These are phyloP conservation scores for Trypanosoma boissoni DNA, from an alignment of 208 protist genomes.

Conservation along the genomic window DNA sequence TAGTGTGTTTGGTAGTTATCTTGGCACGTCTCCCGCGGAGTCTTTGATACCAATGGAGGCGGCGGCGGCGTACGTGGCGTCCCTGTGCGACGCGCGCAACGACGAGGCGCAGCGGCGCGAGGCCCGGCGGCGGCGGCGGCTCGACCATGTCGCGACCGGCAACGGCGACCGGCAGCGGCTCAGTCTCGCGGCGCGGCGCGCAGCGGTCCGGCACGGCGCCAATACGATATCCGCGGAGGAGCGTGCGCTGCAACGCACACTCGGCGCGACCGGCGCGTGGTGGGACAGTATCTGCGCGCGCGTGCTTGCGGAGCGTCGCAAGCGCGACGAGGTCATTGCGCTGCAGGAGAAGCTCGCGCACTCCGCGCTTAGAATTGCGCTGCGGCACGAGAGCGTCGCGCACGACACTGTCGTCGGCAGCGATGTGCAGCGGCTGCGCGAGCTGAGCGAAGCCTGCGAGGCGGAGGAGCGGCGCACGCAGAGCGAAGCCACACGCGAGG, in stretches of 20 bases:
- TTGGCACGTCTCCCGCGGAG: not conserved
- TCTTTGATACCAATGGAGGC: constrained; percentile 46
- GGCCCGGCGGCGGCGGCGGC: constrained; percentile 34
- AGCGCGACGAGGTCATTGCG: constrained; percentile 40
- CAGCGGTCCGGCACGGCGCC: constrained; percentile 26
- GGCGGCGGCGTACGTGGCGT: constrained; percentile 32
- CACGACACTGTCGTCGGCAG: constrained; percentile 41
- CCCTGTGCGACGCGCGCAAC: constrained; percentile 25
- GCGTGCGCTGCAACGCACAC: constrained; percentile 41
- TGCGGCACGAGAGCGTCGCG: constrained; percentile 45
- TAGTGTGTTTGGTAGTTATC: not conserved
- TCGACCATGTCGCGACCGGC: constrained; percentile 39
- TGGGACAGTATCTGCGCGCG: constrained; percentile 74
- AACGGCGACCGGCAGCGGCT: constrained; percentile 15
- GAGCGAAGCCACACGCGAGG: constrained; percentile 26
- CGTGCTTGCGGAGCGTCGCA: constrained; percentile 50
- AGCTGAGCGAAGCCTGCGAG: constrained; percentile 27
- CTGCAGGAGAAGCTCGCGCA: constrained; percentile 35
- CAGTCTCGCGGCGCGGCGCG: constrained; percentile 22
- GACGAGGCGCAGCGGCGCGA: constrained; percentile 38
- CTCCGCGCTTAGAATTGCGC: constrained; percentile 40
- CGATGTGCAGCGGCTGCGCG: constrained; percentile 54
- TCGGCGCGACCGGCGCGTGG: constrained; percentile 56
- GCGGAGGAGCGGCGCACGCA: constrained; percentile 18
- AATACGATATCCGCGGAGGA: constrained; percentile 37